These are phyloP conservation scores for Penicillium hesseltinei DNA, from an alignment of 2,329 filamentous ascomycete species.

Conservation along the genomic window DNA sequence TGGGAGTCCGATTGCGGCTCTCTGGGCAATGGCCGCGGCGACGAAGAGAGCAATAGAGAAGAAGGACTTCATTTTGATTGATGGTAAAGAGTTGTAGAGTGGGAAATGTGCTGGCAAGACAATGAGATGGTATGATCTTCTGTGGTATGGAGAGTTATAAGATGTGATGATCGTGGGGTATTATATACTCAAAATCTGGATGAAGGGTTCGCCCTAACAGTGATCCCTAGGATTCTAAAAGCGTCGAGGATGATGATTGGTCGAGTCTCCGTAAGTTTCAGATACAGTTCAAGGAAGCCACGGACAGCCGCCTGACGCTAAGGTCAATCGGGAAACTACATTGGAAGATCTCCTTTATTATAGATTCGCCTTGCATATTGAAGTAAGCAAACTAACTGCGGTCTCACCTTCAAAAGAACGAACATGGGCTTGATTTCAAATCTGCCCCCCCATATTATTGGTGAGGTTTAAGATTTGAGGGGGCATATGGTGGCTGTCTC, in stretches of 20 bases:
- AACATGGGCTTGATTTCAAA: background rate
- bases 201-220: background rate
- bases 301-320: constrained; percentile 1
- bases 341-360: constrained; percentile 1
- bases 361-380: constrained; percentile 2
- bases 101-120: background rate
- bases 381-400: background rate
- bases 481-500: background rate
- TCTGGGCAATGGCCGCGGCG: constrained; percentile 28
- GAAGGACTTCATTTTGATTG: constrained; percentile 26
- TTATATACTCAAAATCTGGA: background rate
- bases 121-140: background rate
- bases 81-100: background rate
- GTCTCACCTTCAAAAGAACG: background rate
- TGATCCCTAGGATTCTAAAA: background rate
- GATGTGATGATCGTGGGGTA: background rate
- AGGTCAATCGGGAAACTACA: background rate
- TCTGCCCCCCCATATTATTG: no score
- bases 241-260: background rate
- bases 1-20: constrained; percentile 27
- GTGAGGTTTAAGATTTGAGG: background rate
- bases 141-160: background rate
- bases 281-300: background rate
- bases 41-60: constrained; percentile 20
- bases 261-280: constrained; percentile 1